Conservation (phyloP, 2,329 filamentous ascomycete species). For the Fusarium succisae region DNA sequence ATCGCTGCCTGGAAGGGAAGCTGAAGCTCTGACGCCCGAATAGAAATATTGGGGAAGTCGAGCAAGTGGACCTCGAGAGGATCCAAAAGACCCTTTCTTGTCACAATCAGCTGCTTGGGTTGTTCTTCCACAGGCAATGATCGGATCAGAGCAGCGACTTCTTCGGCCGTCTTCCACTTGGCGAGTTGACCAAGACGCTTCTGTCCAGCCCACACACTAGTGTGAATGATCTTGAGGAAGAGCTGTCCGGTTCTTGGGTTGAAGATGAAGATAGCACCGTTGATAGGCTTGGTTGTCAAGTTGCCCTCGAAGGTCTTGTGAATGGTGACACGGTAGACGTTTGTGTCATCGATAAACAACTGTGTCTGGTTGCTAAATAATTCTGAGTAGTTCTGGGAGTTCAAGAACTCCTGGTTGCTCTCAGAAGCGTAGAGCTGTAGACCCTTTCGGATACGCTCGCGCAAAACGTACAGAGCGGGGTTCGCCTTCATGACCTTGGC, state of each 20-base stretch:
- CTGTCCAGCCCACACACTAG: conserved; percentile 98
- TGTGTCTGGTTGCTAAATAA: conserved; percentile 99
- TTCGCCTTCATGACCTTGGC: conserved; percentile 99
- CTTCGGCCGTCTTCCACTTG: conserved; percentile 99
- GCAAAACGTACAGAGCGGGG: conserved; percentile 92
- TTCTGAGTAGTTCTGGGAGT: conserved; percentile 99
- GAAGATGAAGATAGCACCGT: conserved; percentile 99
- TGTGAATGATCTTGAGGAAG: conserved; percentile 99
- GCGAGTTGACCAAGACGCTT: conserved; percentile 98
- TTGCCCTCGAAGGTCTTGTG: conserved; percentile 99
- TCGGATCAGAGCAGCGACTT: conserved; percentile 96
- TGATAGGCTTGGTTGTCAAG: conserved; percentile 98
- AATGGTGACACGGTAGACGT: conserved; percentile 98
- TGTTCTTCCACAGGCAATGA: conserved; percentile 97
- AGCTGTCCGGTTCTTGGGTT: conserved; percentile 98
- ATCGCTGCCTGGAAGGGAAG: conserved; percentile 99
- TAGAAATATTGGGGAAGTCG: conserved; percentile 99
- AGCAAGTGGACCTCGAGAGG: conserved; percentile 96
- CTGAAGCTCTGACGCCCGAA: conserved; percentile 95
- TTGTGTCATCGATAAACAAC: conserved; percentile 98
- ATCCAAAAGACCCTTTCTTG: conserved; percentile 94
- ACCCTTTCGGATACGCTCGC: conserved; percentile 98
- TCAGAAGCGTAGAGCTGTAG: conserved; percentile 97
- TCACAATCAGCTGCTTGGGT: conserved; percentile 98
- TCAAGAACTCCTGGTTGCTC: conserved; percentile 98